Conservation (phyloP, 768 basidiomycete species). For the Mycena polygramma region DNA sequence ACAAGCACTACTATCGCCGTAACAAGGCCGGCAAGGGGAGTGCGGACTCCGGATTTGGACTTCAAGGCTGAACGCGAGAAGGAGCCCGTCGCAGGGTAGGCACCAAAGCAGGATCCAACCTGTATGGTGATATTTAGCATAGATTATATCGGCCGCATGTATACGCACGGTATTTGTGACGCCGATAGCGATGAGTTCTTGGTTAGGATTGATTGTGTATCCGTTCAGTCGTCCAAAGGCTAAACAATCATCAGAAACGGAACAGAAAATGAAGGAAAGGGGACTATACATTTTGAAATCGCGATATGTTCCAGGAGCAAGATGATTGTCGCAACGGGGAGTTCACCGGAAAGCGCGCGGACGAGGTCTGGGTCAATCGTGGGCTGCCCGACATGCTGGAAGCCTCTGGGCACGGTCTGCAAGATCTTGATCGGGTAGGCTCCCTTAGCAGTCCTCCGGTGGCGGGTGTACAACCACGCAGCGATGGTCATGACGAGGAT, state of each 20-base stretch:
- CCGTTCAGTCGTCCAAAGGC: slow-evolving; percentile 95
- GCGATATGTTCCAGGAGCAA: slow-evolving; percentile 96
- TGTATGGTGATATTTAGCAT: neutral
- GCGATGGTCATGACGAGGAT: slow-evolving; percentile 89
- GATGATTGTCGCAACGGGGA: slow-evolving; percentile 91
- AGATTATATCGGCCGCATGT: too few species aligned
- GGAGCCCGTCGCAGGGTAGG: slow-evolving; percentile 97
- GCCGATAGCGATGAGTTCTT: slow-evolving; percentile 98
- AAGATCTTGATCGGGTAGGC: slow-evolving; percentile 90
- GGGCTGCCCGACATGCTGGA: slow-evolving; percentile 69
- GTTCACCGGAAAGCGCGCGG: slow-evolving; percentile 74
- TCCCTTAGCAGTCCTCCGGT: slow-evolving; percentile 67
- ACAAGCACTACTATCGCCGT: slow-evolving; percentile 92
- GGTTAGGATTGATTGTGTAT: slow-evolving; percentile 94
- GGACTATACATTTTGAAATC: slow-evolving; percentile 86
- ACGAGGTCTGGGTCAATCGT: slow-evolving; percentile 62
- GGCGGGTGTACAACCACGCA: slow-evolving; percentile 86
- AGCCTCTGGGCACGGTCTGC: slow-evolving; percentile 86
- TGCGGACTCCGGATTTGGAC: slow-evolving; percentile 97
- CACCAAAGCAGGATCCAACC: slow-evolving; percentile 88
- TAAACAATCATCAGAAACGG: slow-evolving; percentile 43
- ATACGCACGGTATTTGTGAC: slow-evolving; percentile 79
- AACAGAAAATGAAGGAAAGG: slow-evolving; percentile 9
- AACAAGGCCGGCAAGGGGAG: slow-evolving; percentile 89
- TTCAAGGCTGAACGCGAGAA: slow-evolving; percentile 99